Evolutionary conservation across 2,329 filamentous ascomycete species (phyloP).

Genomic region (Cercospora sp.): DNA sequence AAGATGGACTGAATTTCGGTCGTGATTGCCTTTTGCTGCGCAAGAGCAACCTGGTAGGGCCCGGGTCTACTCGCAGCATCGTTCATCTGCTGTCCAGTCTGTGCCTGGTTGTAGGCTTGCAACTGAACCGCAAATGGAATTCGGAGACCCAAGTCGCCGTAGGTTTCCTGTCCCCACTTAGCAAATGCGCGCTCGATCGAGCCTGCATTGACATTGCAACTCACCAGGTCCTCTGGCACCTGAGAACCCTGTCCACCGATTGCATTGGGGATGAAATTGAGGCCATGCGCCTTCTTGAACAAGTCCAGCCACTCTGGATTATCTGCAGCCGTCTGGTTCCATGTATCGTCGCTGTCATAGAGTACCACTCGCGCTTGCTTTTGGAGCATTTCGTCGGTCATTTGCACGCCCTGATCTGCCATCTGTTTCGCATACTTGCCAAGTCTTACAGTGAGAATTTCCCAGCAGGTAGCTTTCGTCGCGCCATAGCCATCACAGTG

Average conservation of each 20-base stretch:
- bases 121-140: slow-evolving; percentile 39
- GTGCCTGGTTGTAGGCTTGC: slow-evolving; percentile 33
- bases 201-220: slow-evolving; percentile 3
- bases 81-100: slow-evolving; percentile 16
- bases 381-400: slow-evolving; percentile 54
- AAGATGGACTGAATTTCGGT: slow-evolving; percentile 27
- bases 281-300: slow-evolving; percentile 52
- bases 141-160: slow-evolving; percentile 39
- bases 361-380: slow-evolving; percentile 49
- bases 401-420: slow-evolving; percentile 40
- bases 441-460: slow-evolving; percentile 50
- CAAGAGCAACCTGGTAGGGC: slow-evolving; percentile 20
- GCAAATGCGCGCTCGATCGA: slow-evolving; percentile 2
- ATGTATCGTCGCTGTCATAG: slow-evolving; percentile 51
- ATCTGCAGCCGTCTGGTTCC: slow-evolving; percentile 46
- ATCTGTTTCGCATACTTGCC: slow-evolving; percentile 48
- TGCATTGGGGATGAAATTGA: slow-evolving; percentile 39
- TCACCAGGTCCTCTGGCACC: slow-evolving; percentile 37
- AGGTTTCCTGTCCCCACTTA: slow-evolving; percentile 30
- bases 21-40: slow-evolving; percentile 19
- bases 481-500: slow-evolving; percentile 13
- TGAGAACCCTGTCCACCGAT: slow-evolving; percentile 36
- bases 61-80: slow-evolving; percentile 21
- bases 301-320: slow-evolving; percentile 50
- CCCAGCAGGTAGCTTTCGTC: slow-evolving; percentile 48